These are phyloP conservation scores for Hibiscus trionum DNA, from an alignment of 345 rosid species.

Conservation along the genomic window DNA sequence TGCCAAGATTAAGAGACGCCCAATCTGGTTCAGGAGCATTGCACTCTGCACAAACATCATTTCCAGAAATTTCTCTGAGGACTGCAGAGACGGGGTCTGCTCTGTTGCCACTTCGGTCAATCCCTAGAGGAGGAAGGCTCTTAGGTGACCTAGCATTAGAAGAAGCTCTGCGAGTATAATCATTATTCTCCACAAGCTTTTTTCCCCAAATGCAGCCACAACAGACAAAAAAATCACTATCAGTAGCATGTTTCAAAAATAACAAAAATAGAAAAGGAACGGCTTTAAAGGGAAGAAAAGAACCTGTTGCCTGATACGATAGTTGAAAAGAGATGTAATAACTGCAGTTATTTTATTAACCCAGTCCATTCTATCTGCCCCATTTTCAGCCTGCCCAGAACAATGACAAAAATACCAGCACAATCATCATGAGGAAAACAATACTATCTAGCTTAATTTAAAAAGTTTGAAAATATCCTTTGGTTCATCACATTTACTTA, in stretches of 20 bases:
- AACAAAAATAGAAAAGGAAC: not conserved
- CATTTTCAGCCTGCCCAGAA: constrained; percentile 71
- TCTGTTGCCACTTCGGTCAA: constrained; percentile 21
- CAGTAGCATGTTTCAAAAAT: not conserved
- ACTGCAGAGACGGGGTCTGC: constrained; percentile 35
- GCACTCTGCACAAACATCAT: constrained; percentile 78
- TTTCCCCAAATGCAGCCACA: constrained; percentile 34
- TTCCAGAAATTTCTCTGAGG: constrained; percentile 72
- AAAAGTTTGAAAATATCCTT: not conserved
- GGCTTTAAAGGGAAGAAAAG: constrained; percentile 8
- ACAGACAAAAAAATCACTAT: constrained; percentile 10
- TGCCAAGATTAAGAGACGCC: constrained; percentile 93
- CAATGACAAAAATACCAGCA: constrained; percentile 5
- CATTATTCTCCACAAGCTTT: constrained; percentile 27
- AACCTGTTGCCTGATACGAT: constrained; percentile 69
- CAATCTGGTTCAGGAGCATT: constrained; percentile 72
- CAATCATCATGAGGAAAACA: not conserved
- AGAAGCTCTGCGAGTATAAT: constrained; percentile 24
- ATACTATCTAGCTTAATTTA: not conserved
- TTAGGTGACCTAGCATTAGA: constrained; percentile 24
- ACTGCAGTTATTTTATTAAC: constrained; percentile 65
- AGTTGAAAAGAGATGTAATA: constrained; percentile 65
- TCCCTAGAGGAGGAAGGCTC: constrained; percentile 15
- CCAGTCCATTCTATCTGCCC: constrained; percentile 82
- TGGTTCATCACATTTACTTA: not conserved